Base-by-base conservation (phyloP, 2,329 filamentous ascomycete species). In the Colletotrichum sp. region DNA sequence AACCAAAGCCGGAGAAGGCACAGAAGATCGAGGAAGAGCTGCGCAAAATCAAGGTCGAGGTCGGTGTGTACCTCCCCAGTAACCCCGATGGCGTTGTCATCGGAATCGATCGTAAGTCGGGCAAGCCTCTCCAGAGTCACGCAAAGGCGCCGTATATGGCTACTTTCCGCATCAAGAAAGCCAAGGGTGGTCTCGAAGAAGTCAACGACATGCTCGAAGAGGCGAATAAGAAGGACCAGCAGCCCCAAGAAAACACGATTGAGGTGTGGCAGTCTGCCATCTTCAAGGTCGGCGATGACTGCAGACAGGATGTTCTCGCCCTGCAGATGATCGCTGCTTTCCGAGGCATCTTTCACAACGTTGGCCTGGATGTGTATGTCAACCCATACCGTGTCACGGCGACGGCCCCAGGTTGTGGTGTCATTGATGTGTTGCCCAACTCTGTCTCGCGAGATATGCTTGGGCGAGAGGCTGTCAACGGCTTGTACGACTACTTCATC, bases 261-360 rank as follows among this genome's bases (percentile, higher is more conserved):
- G 98, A 99, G 84, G 94, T 96, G n/a, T 99, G 97, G 98, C 97
- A 99, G 85, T 98, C 96, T 3, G 97, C 96, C 72, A 99, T 99
- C 82, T 99, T 99, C 92, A 99, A 99, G 85, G 98, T 99, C 65
- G 97, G 97, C 77, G 97, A 99, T 83, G 97, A 99, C 85, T 99
- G 97, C 83, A 94, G 97, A 67, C 97, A 99, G 86, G 98, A 99
- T 81, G 95, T 99, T 68, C 89, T 99, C 76, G 97, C 97, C 3
- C 88, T 99, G 77, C 97, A 99, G 85, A 98, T 99, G 94, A 98
- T 99, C 83, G 94, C 97, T 1, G 96, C 96, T 2, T 99, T 99
- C 89, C 93, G 97, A 28, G 96, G 96, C 78, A 99, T 99, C 81
- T 99, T 99, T 89, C 95, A 98, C 84, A 94, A 92, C 78, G 95